Evolutionary conservation across 2,329 filamentous ascomycete genomes (phyloP), one percentile per base, ranked within the genome.

Genomic region (Aspergillus calidoustus): DNA sequence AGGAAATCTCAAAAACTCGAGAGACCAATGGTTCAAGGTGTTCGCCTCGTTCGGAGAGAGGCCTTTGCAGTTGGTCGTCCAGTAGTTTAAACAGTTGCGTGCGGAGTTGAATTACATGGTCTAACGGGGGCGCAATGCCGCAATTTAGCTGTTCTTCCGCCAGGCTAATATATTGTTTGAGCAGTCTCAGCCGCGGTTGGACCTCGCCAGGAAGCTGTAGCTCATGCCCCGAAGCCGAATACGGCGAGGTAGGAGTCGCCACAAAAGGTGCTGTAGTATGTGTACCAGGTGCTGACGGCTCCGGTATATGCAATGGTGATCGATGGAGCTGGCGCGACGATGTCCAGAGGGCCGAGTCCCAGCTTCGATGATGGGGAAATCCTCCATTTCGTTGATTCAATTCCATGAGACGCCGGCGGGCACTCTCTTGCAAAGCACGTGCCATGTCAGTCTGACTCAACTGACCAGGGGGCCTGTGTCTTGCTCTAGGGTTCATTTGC

Each of bases 61-160:
- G 71, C 53, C 67, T 71, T 28, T 64, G 66, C 62, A 72, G 70
- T 48, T 73, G 74, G 19, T 70, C 67, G 62, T 77, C 76, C 15
- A 75, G 67, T 11, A 76, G 60, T 46, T 69, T 66, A 50, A 74
- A 71, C 19, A 78, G 58, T 44, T 75, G 68, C 22, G 63, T 71
- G 8, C 76, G 72, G 34, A 72, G 62, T 3, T 56, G 61, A 23
- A 73, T 70, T 28, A 78, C 71, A 30, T 70, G 68, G 6, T 74
- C 71, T 51, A 76, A 65, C 2, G 70, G 56, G n/a, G 75, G 75
- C 2, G 68, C 59, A 30, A 68, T 65, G 15, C 69, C 72, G 46
- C 61, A 63, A 17, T 68, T 66, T 8, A 78, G 56, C 54, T 74
- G 71, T 22, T 66, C 63, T 62, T 78, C 75, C 13, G 70, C 64